These are phyloP conservation scores for Xylaria arbuscula DNA, from an alignment of 2,329 filamentous ascomycete species.

Conservation along the genomic window DNA sequence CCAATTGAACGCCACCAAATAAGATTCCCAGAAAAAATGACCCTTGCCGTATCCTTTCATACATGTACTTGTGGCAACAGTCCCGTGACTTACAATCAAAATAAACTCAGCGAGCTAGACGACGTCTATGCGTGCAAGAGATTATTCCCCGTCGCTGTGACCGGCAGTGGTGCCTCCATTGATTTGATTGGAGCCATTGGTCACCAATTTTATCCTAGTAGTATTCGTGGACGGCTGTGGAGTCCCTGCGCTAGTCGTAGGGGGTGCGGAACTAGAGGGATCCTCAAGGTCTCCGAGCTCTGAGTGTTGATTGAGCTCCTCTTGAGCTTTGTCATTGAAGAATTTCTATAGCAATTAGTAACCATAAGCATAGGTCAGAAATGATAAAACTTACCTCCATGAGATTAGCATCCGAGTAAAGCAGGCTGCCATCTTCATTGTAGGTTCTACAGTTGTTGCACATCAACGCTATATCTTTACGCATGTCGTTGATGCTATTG, in stretches of 20 bases:
- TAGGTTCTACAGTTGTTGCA: constrained; percentile 94
- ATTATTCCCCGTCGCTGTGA: constrained; percentile 48
- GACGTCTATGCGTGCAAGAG: neutral
- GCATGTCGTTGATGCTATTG: constrained; percentile 80
- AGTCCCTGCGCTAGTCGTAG: constrained; percentile 70
- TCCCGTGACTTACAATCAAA: neutral
- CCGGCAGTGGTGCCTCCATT: constrained; percentile 41
- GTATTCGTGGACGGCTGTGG: constrained; percentile 68
- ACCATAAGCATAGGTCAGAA: constrained; percentile 26
- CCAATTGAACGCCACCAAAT: constrained; percentile 36
- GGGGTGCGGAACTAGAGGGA: constrained; percentile 57
- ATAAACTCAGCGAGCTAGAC: constrained; percentile 3
- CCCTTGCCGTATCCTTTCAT: constrained; percentile 31
- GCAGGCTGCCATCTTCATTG: constrained; percentile 93
- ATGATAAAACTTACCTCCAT: constrained; percentile 78
- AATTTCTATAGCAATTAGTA: constrained; percentile 62
- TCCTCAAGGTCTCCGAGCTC: constrained; percentile 68
- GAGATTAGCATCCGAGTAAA: constrained; percentile 90
- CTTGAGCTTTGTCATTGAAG: constrained; percentile 65
- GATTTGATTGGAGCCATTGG: constrained; percentile 46
- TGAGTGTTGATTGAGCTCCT: constrained; percentile 64
- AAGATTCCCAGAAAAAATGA: constrained; percentile 25
- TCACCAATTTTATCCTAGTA: constrained; percentile 75
- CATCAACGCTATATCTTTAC: constrained; percentile 83
- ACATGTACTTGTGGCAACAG: constrained; percentile 20